Evolutionary conservation across 1,284 basidiomycete genomes (phyloP).

Genomic region (Tilletia caries): DNA sequence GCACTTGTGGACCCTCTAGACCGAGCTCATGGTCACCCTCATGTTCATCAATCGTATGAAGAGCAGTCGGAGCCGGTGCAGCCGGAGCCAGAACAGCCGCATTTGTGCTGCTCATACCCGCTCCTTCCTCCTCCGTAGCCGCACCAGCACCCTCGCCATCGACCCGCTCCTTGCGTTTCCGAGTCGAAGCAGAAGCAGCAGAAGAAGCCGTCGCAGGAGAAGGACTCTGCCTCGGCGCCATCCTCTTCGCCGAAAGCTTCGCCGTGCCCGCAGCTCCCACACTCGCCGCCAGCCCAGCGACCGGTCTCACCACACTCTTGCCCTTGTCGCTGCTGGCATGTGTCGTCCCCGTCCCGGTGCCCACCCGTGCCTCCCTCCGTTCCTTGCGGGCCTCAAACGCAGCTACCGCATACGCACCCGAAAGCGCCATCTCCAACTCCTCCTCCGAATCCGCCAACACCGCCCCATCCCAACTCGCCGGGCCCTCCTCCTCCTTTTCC

Average conservation of each 20-base stretch:
- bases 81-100: too few species aligned
- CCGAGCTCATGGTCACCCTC: neutral
- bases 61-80: too few species aligned
- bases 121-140: too few species aligned
- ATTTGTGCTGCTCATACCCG: too few species aligned
- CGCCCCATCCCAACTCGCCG: neutral
- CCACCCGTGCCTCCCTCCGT: neutral
- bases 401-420: slow-evolving; percentile 5
- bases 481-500: too few species aligned
- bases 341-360: neutral
- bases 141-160: too few species aligned
- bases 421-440: slow-evolving; percentile 3
- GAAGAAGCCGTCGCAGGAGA: too few species aligned
- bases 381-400: slow-evolving; percentile 1
- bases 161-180: too few species aligned
- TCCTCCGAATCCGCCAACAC: slow-evolving; percentile 1
- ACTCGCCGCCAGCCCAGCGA: neutral
- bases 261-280: neutral
- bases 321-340: neutral
- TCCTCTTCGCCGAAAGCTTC: slow-evolving; percentile 9
- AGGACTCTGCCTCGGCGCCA: neutral
- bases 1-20: neutral
- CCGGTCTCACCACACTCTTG: neutral
- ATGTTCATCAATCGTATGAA: neutral
- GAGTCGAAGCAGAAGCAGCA: too few species aligned